phyloP scores from a whole-genome alignment of 108 stramenopile genomes.

The Cyclotella cryptica region DNA sequence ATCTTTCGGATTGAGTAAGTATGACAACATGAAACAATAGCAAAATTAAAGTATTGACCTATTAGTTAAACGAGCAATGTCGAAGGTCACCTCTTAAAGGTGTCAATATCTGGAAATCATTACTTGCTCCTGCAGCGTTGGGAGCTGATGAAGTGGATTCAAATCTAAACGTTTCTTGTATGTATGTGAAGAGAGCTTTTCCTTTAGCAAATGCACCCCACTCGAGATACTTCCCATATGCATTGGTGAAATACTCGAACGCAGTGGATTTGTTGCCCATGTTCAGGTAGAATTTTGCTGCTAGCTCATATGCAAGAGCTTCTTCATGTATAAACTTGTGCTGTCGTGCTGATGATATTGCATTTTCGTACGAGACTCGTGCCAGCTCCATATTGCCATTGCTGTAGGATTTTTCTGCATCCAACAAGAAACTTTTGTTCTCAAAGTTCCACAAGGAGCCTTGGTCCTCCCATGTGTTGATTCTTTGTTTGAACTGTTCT shows the following conservation, averaged over 20 bases:
- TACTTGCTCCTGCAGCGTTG: too few relatives aligned
- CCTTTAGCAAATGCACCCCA: constrained; percentile 20
- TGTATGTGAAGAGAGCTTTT: too few relatives aligned
- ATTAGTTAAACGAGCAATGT: too few relatives aligned
- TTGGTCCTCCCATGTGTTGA: constrained; percentile 3
- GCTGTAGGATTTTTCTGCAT: constrained; percentile 28
- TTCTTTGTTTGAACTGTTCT: not conserved
- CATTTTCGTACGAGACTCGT: constrained; percentile 12
- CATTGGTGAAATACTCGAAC: constrained; percentile 3
- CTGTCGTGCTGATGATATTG: constrained; percentile 12
- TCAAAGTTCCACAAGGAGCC: constrained; percentile 24
- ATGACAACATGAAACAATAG: too few relatives aligned
- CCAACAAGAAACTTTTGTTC: constrained; percentile 13
- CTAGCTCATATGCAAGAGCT: constrained; percentile 26
- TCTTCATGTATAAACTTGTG: constrained; percentile 23
- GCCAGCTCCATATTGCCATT: constrained; percentile 16
- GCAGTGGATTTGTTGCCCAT: not conserved
- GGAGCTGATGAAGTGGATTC: too few relatives aligned
- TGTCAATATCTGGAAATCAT: too few relatives aligned
- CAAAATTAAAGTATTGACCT: too few relatives aligned
- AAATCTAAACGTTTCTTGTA: too few relatives aligned
- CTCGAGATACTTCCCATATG: constrained; percentile 9
- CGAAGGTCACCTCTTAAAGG: too few relatives aligned
- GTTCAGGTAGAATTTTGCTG: constrained; percentile 23
- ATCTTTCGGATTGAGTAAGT: too few relatives aligned